These are phyloP conservation scores for Aspergillus sp. DNA, from an alignment of 2,329 filamentous ascomycete genomes.

Conservation along the genomic window DNA sequence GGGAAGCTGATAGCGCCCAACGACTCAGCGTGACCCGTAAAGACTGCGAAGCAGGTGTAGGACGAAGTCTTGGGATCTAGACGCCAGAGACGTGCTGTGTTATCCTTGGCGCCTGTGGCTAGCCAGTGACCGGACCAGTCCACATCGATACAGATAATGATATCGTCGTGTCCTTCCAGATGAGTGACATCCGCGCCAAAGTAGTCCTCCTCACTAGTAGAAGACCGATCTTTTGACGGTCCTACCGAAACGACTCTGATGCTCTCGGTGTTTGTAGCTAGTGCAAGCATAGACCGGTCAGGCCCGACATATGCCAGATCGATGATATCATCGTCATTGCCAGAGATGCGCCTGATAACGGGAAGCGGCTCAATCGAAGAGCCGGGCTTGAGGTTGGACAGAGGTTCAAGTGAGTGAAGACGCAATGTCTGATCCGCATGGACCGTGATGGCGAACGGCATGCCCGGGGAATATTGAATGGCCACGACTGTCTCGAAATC, in stretches of 20 bases:
- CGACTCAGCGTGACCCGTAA: constrained; percentile 92
- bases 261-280: constrained; percentile 94
- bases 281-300: constrained; percentile 76
- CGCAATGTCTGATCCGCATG: constrained; percentile 87
- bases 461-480: constrained; percentile 63
- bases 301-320: constrained; percentile 84
- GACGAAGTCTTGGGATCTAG: constrained; percentile 73
- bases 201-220: constrained; percentile 52
- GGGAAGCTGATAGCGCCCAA: constrained; percentile 86
- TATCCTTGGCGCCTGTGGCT: constrained; percentile 94
- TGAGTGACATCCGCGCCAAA: constrained; percentile 88
- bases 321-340: constrained; percentile 96
- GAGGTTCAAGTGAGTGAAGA: constrained; percentile 60
- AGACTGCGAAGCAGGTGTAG: constrained; percentile 75
- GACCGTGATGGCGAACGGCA: constrained; percentile 74
- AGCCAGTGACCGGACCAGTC: constrained; percentile 99
- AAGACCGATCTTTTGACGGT: constrained; percentile 29
- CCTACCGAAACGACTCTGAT: constrained; percentile 78
- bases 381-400: constrained; percentile 36
- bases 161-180: constrained; percentile 88
- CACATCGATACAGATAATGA: constrained; percentile 89
- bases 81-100: constrained; percentile 86
- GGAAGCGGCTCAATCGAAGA: constrained; percentile 58
- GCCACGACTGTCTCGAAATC: constrained; percentile 70
- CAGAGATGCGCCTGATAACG: constrained; percentile 77